phyloP scores from a whole-genome alignment of 176 grass and related monocot genomes.

The Cocos nucifera region DNA sequence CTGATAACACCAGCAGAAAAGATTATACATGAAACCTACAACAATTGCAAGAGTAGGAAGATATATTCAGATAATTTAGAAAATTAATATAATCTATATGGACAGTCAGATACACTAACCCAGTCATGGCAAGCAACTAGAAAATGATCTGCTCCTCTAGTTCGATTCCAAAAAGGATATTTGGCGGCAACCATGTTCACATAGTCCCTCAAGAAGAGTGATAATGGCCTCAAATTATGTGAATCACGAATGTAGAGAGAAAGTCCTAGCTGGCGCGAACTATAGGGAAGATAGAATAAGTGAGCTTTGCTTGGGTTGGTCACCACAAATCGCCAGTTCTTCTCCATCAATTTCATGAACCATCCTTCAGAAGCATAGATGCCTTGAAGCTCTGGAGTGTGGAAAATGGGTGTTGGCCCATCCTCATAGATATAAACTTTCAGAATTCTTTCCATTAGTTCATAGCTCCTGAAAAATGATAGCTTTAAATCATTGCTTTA shows the following conservation, averaged over 20 bases:
- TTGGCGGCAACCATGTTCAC: not conserved
- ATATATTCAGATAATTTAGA: no score
- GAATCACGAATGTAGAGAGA: constrained; percentile 6
- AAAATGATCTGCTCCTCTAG: constrained; percentile 10
- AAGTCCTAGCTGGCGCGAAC: not conserved
- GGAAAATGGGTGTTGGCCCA: constrained; percentile 10
- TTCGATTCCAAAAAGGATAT: constrained; percentile 14
- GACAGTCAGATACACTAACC: not conserved
- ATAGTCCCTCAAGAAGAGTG: constrained; percentile 7
- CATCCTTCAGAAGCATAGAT: constrained; percentile 21
- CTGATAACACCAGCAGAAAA: not conserved
- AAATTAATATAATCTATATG: no score
- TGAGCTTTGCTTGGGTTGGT: constrained; percentile 16
- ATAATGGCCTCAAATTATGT: constrained; percentile 12
- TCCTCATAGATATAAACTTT: constrained; percentile 18
- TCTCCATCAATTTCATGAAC: constrained; percentile 20
- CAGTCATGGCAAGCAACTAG: constrained; percentile 17
- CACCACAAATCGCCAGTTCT: not conserved
- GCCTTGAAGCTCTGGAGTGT: constrained; percentile 15
- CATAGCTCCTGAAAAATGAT: constrained; percentile 17
- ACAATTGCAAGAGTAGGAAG: not conserved
- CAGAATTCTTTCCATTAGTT: constrained; percentile 16
- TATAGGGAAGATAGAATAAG: constrained; percentile 15
- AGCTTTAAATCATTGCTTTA: not conserved
- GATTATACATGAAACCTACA: not conserved